Evolutionary conservation across 768 basidiomycete species (phyloP).

Genomic region (Tricholoma saponaceum): DNA sequence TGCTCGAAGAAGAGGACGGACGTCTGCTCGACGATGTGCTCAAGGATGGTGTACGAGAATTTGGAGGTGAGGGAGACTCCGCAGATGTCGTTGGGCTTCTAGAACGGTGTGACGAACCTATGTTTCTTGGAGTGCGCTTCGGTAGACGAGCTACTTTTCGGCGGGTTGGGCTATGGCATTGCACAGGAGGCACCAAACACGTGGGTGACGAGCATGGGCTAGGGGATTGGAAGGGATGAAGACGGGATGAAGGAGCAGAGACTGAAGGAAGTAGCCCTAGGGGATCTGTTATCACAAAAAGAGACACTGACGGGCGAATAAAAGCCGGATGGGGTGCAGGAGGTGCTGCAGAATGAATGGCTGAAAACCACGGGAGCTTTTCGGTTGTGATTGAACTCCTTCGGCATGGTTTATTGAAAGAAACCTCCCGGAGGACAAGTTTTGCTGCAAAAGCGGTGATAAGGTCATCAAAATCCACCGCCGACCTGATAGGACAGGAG

Average conservation of each 20-base stretch:
- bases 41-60: slow-evolving; percentile 2
- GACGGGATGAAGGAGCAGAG: not conserved
- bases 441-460: slow-evolving; percentile 5
- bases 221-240: not conserved
- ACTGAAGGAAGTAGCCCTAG: not conserved
- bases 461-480: slow-evolving; percentile 4
- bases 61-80: slow-evolving; percentile 3
- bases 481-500: not conserved
- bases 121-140: slow-evolving; percentile 1
- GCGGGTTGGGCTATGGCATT: not conserved
- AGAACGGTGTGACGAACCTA: not conserved
- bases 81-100: not conserved
- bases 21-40: not conserved
- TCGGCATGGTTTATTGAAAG: not conserved
- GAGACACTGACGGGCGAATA: slow-evolving; percentile 15
- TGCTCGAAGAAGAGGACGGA: slow-evolving; percentile 7
- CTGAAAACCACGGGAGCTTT: slow-evolving; percentile 1
- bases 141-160: slow-evolving; percentile 6
- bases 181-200: not conserved
- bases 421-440: slow-evolving; percentile 6
- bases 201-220: not conserved
- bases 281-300: not conserved
- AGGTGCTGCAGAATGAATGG: not conserved
- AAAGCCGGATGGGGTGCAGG: slow-evolving; percentile 10
- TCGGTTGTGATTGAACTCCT: not conserved